phyloP scores from a whole-genome alignment of 2,329 filamentous ascomycete genomes.

The Trichophyton simii region DNA sequence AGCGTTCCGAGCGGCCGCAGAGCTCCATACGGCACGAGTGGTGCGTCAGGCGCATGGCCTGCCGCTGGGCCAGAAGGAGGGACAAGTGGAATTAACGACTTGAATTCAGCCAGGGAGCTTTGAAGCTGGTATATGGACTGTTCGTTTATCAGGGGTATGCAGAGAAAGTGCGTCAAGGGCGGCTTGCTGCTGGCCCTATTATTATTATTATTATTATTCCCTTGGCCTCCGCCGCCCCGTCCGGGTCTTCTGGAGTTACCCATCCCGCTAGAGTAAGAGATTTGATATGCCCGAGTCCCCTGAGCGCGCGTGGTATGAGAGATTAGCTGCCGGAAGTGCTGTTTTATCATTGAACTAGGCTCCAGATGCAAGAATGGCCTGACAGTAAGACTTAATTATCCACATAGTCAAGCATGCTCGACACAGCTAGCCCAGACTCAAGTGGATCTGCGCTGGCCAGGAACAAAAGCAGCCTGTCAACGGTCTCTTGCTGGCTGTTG shows the following conservation, averaged over 20 bases:
- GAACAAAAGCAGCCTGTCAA: background rate
- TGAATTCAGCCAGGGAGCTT: constrained; percentile 50
- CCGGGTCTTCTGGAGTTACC: background rate
- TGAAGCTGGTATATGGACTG: constrained; percentile 52
- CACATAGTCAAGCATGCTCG: background rate
- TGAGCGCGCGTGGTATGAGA: background rate
- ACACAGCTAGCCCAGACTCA: background rate
- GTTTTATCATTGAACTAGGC: background rate
- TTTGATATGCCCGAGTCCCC: background rate
- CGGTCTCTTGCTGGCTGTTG: background rate
- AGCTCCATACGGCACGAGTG: constrained; percentile 50
- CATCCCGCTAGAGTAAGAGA: background rate
- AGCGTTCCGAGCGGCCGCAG: constrained; percentile 66
- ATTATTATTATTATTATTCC: background rate
- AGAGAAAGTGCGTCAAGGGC: constrained; percentile 36
- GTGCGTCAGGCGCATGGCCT: constrained; percentile 25
- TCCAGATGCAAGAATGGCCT: background rate
- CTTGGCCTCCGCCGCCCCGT: background rate
- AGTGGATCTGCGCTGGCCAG: background rate
- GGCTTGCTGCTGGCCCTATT: constrained; percentile 12
- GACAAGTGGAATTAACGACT: constrained; percentile 38
- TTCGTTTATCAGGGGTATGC: constrained; percentile 49
- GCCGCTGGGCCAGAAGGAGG: constrained; percentile 8
- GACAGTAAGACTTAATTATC: background rate
- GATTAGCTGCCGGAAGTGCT: background rate